Conservation (phyloP, 768 basidiomycete species). For the Sarcodon sp. region DNA sequence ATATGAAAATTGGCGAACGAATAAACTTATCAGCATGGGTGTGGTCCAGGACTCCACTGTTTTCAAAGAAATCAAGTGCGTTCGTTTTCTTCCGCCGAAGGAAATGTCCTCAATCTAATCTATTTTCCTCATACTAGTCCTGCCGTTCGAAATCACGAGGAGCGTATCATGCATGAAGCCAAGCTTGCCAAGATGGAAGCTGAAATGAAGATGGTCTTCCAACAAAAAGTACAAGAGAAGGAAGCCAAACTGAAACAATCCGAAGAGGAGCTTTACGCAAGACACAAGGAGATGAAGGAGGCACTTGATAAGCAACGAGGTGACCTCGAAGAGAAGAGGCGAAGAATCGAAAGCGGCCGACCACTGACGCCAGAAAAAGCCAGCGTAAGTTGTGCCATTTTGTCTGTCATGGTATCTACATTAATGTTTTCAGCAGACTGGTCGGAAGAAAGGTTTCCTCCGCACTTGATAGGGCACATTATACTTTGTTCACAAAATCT, state of each 20-base stretch:
- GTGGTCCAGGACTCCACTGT: slow-evolving; percentile 95
- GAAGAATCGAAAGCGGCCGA: slow-evolving; percentile 86
- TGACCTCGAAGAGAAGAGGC: slow-evolving; percentile 98
- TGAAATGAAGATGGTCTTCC: slow-evolving; percentile 99
- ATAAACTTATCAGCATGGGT: slow-evolving; percentile 95
- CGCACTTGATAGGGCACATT: slow-evolving; percentile 33
- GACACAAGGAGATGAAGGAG: slow-evolving; percentile 99
- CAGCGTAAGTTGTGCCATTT: slow-evolving; percentile 37
- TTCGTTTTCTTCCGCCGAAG: neutral
- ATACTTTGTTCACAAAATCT: slow-evolving; percentile 12
- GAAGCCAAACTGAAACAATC: slow-evolving; percentile 98
- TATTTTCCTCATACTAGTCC: slow-evolving; percentile 41
- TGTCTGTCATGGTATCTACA: slow-evolving; percentile 1
- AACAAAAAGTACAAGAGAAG: slow-evolving; percentile 99
- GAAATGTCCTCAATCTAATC: neutral
- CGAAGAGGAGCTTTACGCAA: slow-evolving; percentile 96
- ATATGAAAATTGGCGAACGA: slow-evolving; percentile 97
- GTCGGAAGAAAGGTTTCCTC: slow-evolving; percentile 68
- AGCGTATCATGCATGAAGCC: slow-evolving; percentile 90
- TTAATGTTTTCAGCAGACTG: slow-evolving; percentile 24
- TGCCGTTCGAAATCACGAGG: slow-evolving; percentile 91
- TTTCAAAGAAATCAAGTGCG: slow-evolving; percentile 99
- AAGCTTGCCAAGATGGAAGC: slow-evolving; percentile 99
- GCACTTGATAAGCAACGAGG: slow-evolving; percentile 91
- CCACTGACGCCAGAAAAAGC: slow-evolving; percentile 93